Conservation (phyloP, 108 stramenopile genomes). For the Fragilaria radians region DNA sequence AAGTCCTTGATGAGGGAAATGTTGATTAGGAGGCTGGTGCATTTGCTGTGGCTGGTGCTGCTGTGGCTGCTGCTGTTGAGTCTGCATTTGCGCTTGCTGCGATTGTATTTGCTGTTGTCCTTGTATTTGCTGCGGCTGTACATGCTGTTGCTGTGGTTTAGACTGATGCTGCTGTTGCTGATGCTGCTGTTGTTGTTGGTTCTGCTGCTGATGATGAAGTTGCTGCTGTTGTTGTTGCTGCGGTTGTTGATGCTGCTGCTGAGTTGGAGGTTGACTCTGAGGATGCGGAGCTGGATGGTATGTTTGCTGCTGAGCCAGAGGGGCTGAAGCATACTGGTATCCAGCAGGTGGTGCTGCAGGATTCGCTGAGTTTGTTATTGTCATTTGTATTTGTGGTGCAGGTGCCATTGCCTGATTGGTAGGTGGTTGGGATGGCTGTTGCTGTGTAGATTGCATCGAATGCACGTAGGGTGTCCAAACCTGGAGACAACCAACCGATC, state of each 20-base stretch:
- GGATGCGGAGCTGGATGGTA: no score
- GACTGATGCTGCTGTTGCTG: constrained; percentile 87
- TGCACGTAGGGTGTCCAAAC: no score
- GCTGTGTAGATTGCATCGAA: neutral
- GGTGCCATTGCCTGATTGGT: constrained; percentile 3
- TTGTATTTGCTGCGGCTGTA: constrained; percentile 19
- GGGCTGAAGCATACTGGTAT: neutral
- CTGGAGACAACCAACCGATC: no score
- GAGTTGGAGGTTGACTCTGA: no score
- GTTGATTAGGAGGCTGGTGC: constrained; percentile 16
- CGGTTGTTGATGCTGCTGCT: no score
- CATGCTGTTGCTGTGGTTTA: constrained; percentile 72
- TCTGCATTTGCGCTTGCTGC: constrained; percentile 5
- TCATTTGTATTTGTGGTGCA: constrained; percentile 13
- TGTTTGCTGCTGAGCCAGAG: no score
- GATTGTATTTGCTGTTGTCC: constrained; percentile 11
- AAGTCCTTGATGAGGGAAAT: constrained; percentile 55
- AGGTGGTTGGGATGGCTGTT: constrained; percentile 18
- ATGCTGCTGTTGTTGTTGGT: constrained; percentile 88
- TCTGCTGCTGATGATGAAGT: no score
- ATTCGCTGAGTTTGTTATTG: neutral
- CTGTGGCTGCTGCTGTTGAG: constrained; percentile 24
- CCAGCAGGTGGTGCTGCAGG: constrained; percentile 6
- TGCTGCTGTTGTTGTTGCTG: no score
- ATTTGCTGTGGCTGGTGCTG: constrained; percentile 34